Evolutionary conservation across 495 filamentous ascomycete genomes (phyloP), one percentile per base, ranked within the genome.

Genomic region (Sporormia fimetaria): DNA sequence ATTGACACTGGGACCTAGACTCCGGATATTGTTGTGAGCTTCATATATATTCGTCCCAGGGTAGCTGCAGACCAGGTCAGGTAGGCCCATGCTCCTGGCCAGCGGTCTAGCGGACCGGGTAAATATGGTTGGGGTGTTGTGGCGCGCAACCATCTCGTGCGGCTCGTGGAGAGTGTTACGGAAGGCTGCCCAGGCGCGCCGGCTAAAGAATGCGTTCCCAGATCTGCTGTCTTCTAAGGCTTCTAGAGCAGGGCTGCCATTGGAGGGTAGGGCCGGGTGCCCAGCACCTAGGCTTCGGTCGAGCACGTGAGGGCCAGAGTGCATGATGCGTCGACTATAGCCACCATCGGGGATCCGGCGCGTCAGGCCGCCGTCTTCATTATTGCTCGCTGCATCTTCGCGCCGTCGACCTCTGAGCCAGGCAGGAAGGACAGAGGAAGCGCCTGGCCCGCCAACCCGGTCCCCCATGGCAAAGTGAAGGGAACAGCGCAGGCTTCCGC

Each of bases 71-170:
- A 8, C 21, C 7, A 18, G 11, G n/a, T 6, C 9, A 39, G 17
- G 33, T 17, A 30, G 37, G 32, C 14, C 37, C 38, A 32, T 31
- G 25, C 37, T 21, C 30, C 37, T 42, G 31, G 3, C 11, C 38
- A 29, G 17, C 44, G 44, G 44, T 48, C 38, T 20, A 40, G 16
- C 37, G 44, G 44, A 41, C 44, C 44, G 44, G 44, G 26, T 48
- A 48, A 48, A 39, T 48, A 11, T 37, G 28, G 10, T n/a, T 28
- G 25, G 38, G 37, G 5, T 37, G n/a, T 7, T 20, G 30, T 48
- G 31, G 22, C 21, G 29, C 15, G 11, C 20, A 11, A 14, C 30
- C 37, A 30, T 21, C 37, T 6, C 32, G 32, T 14, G 44, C 38
- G 44, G 37, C 12, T 23, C 10, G 37, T 12, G 36, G 37, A 37